Conservation (phyloP, 495 filamentous ascomycete genomes). For the Pyronema domesticum region DNA sequence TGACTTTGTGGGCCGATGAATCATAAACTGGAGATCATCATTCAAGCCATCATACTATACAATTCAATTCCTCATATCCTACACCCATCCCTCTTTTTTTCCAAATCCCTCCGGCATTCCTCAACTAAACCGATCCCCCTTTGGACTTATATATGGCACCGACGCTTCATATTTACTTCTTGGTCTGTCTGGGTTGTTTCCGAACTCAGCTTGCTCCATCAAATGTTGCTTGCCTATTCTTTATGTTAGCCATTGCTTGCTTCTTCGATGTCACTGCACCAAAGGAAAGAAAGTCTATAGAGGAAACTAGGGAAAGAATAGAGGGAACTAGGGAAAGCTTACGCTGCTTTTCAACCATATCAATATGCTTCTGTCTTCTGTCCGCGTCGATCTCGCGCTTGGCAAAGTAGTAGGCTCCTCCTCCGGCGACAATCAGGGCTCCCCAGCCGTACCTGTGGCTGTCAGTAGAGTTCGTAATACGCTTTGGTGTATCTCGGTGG, state of each 20-base stretch:
- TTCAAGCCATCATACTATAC: too few species aligned
- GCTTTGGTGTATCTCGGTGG: background rate
- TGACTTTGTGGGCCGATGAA: too few species aligned
- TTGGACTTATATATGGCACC: conserved; percentile 51
- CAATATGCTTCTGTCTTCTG: conserved; percentile 51
- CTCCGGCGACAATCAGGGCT: conserved; percentile 65
- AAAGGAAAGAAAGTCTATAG: conserved; percentile 27
- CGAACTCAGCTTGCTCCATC: background rate
- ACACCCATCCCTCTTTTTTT: too few species aligned
- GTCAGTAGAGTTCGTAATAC: background rate
- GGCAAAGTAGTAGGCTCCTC: conserved; percentile 88
- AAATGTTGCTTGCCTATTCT: background rate
- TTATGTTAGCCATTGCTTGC: background rate
- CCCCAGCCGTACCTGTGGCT: conserved; percentile 64
- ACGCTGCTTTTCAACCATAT: conserved; percentile 46
- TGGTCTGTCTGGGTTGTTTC: too few species aligned
- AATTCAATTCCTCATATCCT: too few species aligned
- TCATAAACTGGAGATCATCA: too few species aligned
- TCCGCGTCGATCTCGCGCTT: conserved; percentile 87
- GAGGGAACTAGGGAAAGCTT: conserved; percentile 26
- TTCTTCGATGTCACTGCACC: too few species aligned
- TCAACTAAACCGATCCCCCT: conserved; percentile 71
- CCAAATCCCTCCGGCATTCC: too few species aligned
- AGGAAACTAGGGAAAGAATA: conserved; percentile 20
- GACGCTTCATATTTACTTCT: conserved; percentile 81